Percentiles rank a stretch among this genome's conserved stretches.
phyloP scores from a whole-genome alignment of 2,329 filamentous ascomycete species.

The Talaromyces islandicus region DNA sequence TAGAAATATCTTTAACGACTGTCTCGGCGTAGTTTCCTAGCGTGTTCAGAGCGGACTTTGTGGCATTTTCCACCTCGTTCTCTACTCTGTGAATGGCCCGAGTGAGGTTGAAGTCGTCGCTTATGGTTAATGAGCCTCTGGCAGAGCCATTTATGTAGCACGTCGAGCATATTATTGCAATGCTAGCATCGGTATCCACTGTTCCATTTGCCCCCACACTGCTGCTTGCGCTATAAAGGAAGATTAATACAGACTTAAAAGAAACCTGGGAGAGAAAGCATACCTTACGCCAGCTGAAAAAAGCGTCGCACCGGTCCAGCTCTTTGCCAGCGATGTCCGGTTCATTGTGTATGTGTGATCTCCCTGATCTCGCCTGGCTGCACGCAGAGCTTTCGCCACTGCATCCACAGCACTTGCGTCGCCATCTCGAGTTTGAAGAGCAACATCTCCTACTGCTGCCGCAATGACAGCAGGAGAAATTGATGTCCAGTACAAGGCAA shows the following conservation, averaged over 20 bases:
- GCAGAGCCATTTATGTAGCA: constrained; percentile 49
- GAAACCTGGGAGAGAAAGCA: not conserved
- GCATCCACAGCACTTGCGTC: constrained; percentile 1
- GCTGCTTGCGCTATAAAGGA: not conserved
- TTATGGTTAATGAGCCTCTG: constrained; percentile 38
- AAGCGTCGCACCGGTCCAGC: constrained; percentile 3
- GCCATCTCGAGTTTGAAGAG: constrained; percentile 1
- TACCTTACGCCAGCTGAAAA: not conserved
- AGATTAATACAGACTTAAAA: not conserved
- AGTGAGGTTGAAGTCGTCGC: constrained; percentile 21
- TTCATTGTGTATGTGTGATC: constrained; percentile 9
- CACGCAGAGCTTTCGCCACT: constrained; percentile 3
- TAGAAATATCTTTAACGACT: not conserved
- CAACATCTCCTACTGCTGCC: not conserved
- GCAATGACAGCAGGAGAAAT: not conserved
- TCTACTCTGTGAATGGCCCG: constrained; percentile 18
- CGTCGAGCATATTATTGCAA: constrained; percentile 30
- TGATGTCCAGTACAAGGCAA: not conserved
- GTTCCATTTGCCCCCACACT: not conserved
- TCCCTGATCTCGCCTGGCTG: not conserved
- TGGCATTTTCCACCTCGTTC: not conserved
- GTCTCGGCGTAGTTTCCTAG: not conserved
- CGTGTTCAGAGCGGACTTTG: not conserved
- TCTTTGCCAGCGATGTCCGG: constrained; percentile 3
- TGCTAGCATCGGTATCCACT: not conserved